A percentile compares a stretch with the other conserved stretches of the same genome.
phyloP scores from a whole-genome alignment of 768 basidiomycete genomes.

The Lactifluus volemus region DNA sequence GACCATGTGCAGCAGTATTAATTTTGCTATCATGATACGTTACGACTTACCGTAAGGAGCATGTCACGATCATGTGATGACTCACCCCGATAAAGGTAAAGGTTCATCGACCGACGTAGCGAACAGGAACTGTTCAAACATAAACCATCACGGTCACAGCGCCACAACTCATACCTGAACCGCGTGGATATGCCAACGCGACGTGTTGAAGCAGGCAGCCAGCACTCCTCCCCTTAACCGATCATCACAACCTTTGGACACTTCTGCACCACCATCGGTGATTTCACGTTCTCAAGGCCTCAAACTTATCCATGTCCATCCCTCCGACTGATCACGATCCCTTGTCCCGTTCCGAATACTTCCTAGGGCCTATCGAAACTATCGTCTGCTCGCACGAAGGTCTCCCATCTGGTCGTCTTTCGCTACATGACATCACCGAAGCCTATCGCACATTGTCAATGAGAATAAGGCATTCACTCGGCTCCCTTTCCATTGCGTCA shows the following conservation, averaged over 20 bases:
- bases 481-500: background rate
- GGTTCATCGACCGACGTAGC: background rate
- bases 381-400: constrained; percentile 4
- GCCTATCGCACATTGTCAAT: constrained; percentile 9
- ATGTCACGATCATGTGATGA: constrained; percentile 13
- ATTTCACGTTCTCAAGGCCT: background rate
- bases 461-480: constrained; percentile 3
- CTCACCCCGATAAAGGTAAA: background rate
- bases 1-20: background rate
- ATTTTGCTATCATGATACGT: background rate
- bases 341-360: constrained; percentile 1
- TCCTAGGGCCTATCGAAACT: constrained; percentile 9
- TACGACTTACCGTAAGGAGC: background rate
- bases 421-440: constrained; percentile 10
- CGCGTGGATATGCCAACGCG: background rate
- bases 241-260: background rate
- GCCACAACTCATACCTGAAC: background rate
- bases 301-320: background rate
- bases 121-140: background rate
- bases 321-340: background rate
- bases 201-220: background rate
- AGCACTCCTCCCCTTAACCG: background rate
- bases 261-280: background rate
- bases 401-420: background rate
- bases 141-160: background rate